These are phyloP conservation scores for Populus trichocarpa DNA, from an alignment of 441 rosid species.

Conservation along the genomic window DNA sequence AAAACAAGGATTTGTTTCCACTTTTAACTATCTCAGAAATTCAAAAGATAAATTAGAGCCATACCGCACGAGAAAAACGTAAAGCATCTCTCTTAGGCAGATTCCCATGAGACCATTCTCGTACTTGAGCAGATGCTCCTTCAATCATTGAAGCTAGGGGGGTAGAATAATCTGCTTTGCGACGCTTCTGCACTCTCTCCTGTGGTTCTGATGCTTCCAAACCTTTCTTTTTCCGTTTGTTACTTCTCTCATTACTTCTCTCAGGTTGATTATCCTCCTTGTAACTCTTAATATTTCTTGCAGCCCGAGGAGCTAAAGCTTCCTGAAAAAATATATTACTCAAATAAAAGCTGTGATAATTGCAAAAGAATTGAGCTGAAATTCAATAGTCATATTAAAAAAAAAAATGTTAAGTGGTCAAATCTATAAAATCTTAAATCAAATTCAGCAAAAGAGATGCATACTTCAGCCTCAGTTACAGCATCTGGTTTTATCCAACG, in stretches of 20 bases:
- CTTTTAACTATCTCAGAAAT: neutral
- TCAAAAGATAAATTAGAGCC: conserved; percentile 7
- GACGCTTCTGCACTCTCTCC: conserved; percentile 73
- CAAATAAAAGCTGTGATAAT: neutral
- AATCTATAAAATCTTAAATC: neutral
- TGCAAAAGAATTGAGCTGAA: neutral
- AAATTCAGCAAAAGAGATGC: conserved; percentile 18
- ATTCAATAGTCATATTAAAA: neutral
- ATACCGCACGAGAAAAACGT: conserved; percentile 91
- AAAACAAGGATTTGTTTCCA: neutral
- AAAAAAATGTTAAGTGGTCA: neutral
- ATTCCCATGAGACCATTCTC: conserved; percentile 98
- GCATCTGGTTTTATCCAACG: conserved; percentile 99
- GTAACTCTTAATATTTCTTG: conserved; percentile 88
- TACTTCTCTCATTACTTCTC: conserved; percentile 35
- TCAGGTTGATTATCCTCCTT: conserved; percentile 68
- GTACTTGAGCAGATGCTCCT: conserved; percentile 91
- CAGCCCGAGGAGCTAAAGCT: conserved; percentile 95
- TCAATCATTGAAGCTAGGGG: conserved; percentile 73
- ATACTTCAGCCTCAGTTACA: conserved; percentile 82
- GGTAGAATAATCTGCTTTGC: conserved; percentile 67
- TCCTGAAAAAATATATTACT: conserved; percentile 44
- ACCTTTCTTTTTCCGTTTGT: conserved; percentile 83
- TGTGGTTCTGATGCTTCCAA: conserved; percentile 60
- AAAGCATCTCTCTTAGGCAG: conserved; percentile 96